Evolutionary conservation across 1,139 yeast genomes (phyloP), one percentile per base, ranked within the genome.

Genomic region (Pichia sp.): DNA sequence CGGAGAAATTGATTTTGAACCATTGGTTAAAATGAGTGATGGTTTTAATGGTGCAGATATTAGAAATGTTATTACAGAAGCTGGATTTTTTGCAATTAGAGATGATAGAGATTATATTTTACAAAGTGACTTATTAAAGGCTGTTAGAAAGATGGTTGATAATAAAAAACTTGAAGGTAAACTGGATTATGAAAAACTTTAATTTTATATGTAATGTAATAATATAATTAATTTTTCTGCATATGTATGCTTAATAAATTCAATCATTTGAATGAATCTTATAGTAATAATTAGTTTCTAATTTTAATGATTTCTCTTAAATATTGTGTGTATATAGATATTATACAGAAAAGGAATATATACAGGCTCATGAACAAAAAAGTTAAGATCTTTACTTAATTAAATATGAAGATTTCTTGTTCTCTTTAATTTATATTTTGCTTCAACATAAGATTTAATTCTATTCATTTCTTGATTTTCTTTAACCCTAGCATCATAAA

Each of bases 31-130:
- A 71, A 89, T 92, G 97, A 84, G 95, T 68, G 98, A 94, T 69
- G 98, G 98, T 1, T 92, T 94, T 70, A 94, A 94, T 68, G 99
- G 99, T 69, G 98, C 98, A 7, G 99, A 94, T 75, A 84, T 94
- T 59, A 82, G 98, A 69, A 94, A 94, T 66, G 97, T 94, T 53
- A 79, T 90, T 37, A 94, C 99, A n/a, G 99, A 94, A 71, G 97
- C 97, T 26, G 99, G 98, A 3, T 92, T 94, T 71, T 89, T 90
- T 63, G 98, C 98, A 52, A 94, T 94, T 60, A 80, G 98, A 69
- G 97, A 92, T 62, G 98, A 92, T 65, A 82, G 98, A 62, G 97
- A 92, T 65, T 87, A 88, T 69, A 88, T 94, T 60, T 68, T 87
- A 48, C 98, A 94, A 66, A 84, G 86, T 62, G 98, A 94, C 71